Conservation (phyloP, 805 yeast genomes). For the Saccharomycopsis vini region DNA sequence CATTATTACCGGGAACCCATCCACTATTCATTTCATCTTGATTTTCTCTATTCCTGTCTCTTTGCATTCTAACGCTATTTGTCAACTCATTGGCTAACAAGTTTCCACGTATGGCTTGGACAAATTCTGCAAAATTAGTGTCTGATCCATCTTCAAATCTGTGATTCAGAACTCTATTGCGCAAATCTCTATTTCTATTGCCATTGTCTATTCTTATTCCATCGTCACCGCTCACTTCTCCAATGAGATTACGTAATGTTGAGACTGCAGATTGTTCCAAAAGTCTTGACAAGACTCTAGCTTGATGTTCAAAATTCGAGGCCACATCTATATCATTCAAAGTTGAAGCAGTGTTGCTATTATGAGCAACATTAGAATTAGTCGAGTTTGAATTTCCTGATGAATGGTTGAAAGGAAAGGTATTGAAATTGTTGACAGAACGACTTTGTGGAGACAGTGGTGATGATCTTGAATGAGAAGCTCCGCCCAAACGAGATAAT, state of each 20-base stretch:
- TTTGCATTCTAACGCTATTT: conserved; percentile 20
- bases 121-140: conserved; percentile 36
- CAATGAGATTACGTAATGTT: conserved; percentile 34
- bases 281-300: conserved; percentile 34
- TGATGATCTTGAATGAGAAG: too few relatives aligned
- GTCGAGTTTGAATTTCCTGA: background rate
- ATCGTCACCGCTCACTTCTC: conserved; percentile 22
- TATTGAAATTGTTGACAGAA: too few relatives aligned
- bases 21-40: background rate
- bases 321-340: background rate
- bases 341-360: background rate
- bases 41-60: conserved; percentile 5
- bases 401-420: background rate
- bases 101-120: conserved; percentile 33
- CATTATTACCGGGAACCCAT: background rate
- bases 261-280: conserved; percentile 38
- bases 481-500: too few relatives aligned
- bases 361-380: background rate
- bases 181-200: conserved; percentile 14
- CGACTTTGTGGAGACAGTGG: too few relatives aligned
- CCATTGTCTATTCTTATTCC: conserved; percentile 27
- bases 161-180: conserved; percentile 3
- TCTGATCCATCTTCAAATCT: conserved; percentile 25
- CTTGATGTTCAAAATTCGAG: conserved; percentile 24
- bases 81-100: conserved; percentile 32